A percentile compares a stretch with the other conserved stretches of the same genome.
Conservation (phyloP, 441 rosid species). For the Pelargonium citronellum region DNA sequence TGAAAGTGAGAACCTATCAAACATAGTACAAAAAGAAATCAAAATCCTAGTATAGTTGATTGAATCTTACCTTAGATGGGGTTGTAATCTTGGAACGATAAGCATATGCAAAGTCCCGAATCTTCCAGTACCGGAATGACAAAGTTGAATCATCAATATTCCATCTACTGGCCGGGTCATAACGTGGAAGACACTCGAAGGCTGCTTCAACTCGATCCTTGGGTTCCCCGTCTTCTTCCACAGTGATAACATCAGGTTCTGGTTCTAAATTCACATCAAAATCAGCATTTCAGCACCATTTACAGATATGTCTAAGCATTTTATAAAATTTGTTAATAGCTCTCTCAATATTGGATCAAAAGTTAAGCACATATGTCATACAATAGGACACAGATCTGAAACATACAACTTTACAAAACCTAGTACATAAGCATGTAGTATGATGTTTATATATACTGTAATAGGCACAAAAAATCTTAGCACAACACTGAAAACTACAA, state of each 20-base stretch:
- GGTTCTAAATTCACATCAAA: conserved; percentile 38
- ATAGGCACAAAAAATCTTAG: no score
- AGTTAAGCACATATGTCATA: no score
- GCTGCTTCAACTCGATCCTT: conserved; percentile 58
- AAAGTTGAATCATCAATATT: conserved; percentile 25
- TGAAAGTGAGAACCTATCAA: conserved; percentile 13
- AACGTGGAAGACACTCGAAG: conserved; percentile 58
- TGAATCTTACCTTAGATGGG: conserved; percentile 48
- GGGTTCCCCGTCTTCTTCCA: conserved; percentile 61
- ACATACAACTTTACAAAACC: no score
- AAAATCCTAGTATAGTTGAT: background rate
- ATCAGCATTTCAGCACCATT: conserved; percentile 10
- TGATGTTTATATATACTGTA: no score
- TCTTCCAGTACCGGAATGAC: conserved; percentile 74
- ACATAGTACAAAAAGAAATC: background rate
- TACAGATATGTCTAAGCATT: background rate
- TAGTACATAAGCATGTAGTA: no score
- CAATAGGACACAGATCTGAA: no score
- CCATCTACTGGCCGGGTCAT: conserved; percentile 46
- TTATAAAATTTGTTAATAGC: background rate
- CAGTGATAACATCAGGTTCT: conserved; percentile 43
- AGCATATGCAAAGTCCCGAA: conserved; percentile 77
- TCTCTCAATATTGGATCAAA: no score
- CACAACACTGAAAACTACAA: background rate
- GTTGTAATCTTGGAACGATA: conserved; percentile 66